These are phyloP conservation scores for Geotrichum cucujoidarum DNA, from an alignment of 1,139 yeast species.

Conservation along the genomic window DNA sequence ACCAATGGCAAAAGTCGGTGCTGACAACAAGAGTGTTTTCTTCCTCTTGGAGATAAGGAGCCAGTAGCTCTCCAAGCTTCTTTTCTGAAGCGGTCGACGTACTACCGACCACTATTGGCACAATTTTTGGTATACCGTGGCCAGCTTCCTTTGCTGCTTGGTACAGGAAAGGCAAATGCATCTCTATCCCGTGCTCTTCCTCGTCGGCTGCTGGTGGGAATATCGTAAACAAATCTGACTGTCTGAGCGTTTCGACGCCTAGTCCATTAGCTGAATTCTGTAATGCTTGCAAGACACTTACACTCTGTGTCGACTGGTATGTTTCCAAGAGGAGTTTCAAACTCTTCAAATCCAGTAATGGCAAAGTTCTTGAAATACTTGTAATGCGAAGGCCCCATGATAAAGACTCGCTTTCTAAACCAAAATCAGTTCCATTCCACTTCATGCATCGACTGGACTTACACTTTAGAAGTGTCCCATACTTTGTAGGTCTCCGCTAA, in stretches of 20 bases:
- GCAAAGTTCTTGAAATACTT: conserved; percentile 66
- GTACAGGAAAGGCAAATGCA: conserved; percentile 82
- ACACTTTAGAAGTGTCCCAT: conserved; percentile 54
- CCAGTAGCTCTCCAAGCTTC: conserved; percentile 46
- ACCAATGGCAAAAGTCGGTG: conserved; percentile 96
- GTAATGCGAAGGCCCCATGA: conserved; percentile 93
- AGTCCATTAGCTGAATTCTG: not conserved
- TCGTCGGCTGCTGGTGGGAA: conserved; percentile 65
- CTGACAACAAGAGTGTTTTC: conserved; percentile 71
- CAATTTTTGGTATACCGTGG: conserved; percentile 43
- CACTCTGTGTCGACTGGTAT: conserved; percentile 56
- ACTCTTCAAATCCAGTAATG: conserved; percentile 49
- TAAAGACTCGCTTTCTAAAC: conserved; percentile 57
- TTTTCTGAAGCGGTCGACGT: conserved; percentile 46
- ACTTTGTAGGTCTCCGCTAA: conserved; percentile 73
- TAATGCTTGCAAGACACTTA: conserved; percentile 15
- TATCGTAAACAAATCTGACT: conserved; percentile 43
- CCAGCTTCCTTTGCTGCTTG: conserved; percentile 40
- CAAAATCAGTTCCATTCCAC: not conserved
- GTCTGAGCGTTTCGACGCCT: conserved; percentile 33
- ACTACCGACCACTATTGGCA: conserved; percentile 79
- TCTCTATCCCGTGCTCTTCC: conserved; percentile 89
- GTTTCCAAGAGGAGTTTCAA: conserved; percentile 80
- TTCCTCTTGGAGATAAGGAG: conserved; percentile 52
- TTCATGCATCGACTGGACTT: too few relatives aligned